Evolutionary conservation across 75 land plant genomes (phyloP).

Genomic region (Selaginella moellendorffii): DNA sequence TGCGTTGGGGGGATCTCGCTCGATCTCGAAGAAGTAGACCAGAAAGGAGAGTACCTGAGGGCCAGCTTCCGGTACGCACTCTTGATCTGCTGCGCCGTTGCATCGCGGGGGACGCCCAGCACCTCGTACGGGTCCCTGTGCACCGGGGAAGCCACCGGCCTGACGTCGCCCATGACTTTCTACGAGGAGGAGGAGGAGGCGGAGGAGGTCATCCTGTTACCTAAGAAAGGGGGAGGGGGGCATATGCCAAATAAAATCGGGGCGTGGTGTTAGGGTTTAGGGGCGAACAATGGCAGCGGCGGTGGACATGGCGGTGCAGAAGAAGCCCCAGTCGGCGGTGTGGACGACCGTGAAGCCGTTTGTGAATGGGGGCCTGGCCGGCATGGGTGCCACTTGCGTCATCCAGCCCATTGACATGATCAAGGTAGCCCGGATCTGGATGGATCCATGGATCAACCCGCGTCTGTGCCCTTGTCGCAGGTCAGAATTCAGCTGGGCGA

Average conservation of each 20-base stretch:
- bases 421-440: slow-evolving; percentile 35
- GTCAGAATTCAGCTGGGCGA: slow-evolving; percentile 87
- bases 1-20: slow-evolving; percentile 7
- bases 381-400: slow-evolving; percentile 94
- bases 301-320: slow-evolving; percentile 17
- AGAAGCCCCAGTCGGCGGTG: slow-evolving; percentile 37
- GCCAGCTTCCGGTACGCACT: slow-evolving; percentile 75
- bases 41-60: slow-evolving; percentile 80
- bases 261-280: not conserved
- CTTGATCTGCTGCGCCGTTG: slow-evolving; percentile 89
- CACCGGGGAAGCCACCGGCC: slow-evolving; percentile 1
- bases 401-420: slow-evolving; percentile 93
- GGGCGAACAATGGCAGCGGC: slow-evolving; percentile 4
- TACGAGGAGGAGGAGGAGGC: too few species aligned
- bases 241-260: not conserved
- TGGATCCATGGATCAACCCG: not conserved
- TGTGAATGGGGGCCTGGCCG: slow-evolving; percentile 67
- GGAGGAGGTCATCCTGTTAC: too few species aligned
- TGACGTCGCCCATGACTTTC: not conserved
- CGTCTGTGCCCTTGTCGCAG: slow-evolving; percentile 18
- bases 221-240: too few species aligned
- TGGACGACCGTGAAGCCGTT: slow-evolving; percentile 82
- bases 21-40: not conserved
- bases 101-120: slow-evolving; percentile 49
- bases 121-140: slow-evolving; percentile 88